phyloP scores from a whole-genome alignment of 176 grass and related monocot genomes.

The Carex parvula region DNA sequence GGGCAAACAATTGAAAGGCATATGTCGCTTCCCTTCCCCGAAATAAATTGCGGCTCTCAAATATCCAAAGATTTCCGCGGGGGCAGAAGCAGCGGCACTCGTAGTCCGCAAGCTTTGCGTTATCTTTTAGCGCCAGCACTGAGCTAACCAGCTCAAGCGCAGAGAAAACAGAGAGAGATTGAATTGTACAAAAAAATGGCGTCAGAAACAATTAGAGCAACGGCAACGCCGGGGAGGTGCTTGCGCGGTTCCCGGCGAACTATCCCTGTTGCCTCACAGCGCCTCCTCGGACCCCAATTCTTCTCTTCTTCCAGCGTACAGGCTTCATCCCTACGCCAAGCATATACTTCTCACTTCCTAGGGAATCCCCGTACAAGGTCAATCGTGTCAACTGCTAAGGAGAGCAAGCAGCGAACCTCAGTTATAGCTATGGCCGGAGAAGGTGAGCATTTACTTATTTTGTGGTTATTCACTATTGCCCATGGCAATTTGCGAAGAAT shows the following conservation, averaged over 20 bases:
- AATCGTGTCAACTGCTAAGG: neutral
- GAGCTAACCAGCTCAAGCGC: neutral
- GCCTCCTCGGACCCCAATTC: conserved; percentile 52
- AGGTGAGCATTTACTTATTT: conserved; percentile 36
- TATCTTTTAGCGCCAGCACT: conserved; percentile 17
- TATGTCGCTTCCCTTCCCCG: neutral
- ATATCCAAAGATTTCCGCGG: conserved; percentile 1
- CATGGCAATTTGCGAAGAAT: neutral
- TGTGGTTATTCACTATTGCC: neutral
- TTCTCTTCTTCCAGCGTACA: conserved; percentile 41
- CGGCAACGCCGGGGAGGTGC: conserved; percentile 23
- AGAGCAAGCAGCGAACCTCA: conserved; percentile 41
- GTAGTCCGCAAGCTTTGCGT: conserved; percentile 20
- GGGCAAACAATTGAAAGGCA: neutral
- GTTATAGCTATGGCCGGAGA: conserved; percentile 72
- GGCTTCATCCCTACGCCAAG: conserved; percentile 30
- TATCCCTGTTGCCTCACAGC: conserved; percentile 39
- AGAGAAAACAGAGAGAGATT: neutral
- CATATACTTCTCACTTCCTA: conserved; percentile 27
- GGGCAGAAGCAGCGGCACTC: neutral
- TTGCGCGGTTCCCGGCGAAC: conserved; percentile 8
- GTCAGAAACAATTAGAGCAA: conserved; percentile 42
- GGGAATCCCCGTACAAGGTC: conserved; percentile 30
- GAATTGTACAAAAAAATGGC: conserved; percentile 38
- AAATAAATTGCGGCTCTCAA: conserved; percentile 12